These are phyloP conservation scores for Kodamaea kaohsiungensis DNA, from an alignment of 805 yeast species.

Conservation along the genomic window DNA sequence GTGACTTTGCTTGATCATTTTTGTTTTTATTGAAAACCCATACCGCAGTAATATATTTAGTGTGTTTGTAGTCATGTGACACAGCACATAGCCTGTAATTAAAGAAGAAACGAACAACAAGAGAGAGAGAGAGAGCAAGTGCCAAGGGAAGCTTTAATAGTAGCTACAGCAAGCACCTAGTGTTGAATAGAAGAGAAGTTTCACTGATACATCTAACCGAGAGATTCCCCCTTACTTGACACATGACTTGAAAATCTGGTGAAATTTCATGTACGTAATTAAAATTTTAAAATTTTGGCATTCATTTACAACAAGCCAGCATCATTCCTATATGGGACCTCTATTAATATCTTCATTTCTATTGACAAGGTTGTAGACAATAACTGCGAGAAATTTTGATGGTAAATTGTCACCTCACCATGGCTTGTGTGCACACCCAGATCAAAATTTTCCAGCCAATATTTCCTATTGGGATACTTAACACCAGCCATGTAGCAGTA, in stretches of 20 bases:
- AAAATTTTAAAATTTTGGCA: neutral
- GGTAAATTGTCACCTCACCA: neutral
- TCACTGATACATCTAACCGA: neutral
- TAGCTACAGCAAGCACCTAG: neutral
- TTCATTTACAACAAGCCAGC: neutral
- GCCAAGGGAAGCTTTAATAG: too few species aligned
- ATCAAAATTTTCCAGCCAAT: neutral
- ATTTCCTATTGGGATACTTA: neutral
- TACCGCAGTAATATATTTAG: neutral
- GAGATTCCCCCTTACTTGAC: neutral
- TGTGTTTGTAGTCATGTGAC: neutral
- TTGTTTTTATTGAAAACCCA: neutral
- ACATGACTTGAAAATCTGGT: neutral
- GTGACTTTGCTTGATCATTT: conserved; percentile 2
- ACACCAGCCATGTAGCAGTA: neutral
- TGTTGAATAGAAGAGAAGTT: neutral
- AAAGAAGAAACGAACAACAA: neutral
- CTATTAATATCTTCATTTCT: neutral
- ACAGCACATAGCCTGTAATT: neutral
- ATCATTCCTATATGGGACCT: neutral
- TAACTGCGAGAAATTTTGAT: neutral
- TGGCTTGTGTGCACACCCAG: neutral
- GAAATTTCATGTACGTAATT: neutral
- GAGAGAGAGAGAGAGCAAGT: neutral
- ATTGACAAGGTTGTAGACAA: neutral